phyloP scores from a whole-genome alignment of 1,284 basidiomycete genomes.

The Ceratobasidium sp. region DNA sequence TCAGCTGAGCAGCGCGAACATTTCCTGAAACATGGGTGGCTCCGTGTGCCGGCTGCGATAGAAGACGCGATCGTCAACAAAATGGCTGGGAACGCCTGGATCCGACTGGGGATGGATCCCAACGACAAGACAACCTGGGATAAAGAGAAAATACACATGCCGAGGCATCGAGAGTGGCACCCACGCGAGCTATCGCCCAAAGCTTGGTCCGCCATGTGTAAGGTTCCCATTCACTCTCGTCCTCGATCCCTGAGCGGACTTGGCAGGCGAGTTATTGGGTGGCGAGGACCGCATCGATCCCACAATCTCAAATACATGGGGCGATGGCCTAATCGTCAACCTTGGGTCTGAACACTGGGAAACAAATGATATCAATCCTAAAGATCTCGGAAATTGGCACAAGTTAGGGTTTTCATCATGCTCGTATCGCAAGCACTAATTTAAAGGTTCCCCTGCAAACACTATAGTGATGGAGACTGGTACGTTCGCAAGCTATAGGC shows the following conservation, averaged over 20 bases:
- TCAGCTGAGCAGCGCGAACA: slow-evolving; percentile 62
- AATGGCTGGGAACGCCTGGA: slow-evolving; percentile 56
- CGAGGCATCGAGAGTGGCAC: slow-evolving; percentile 60
- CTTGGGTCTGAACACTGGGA: slow-evolving; percentile 25
- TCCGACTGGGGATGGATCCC: slow-evolving; percentile 64
- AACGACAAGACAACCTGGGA: slow-evolving; percentile 66
- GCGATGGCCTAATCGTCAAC: slow-evolving; percentile 70
- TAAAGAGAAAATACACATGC: slow-evolving; percentile 68
- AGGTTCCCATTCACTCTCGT: background rate
- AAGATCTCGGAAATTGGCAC: slow-evolving; percentile 69
- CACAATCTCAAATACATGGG: slow-evolving; percentile 60
- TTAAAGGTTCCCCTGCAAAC: background rate
- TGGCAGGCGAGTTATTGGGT: slow-evolving; percentile 61
- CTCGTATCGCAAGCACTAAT: background rate
- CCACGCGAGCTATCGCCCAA: slow-evolving; percentile 56
- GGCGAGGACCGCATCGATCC: slow-evolving; percentile 67
- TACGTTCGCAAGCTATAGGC: slow-evolving; percentile 56
- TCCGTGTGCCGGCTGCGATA: slow-evolving; percentile 66
- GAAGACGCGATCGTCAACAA: slow-evolving; percentile 62
- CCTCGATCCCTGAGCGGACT: no score
- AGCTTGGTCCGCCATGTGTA: slow-evolving; percentile 67
- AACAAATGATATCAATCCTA: slow-evolving; percentile 54
- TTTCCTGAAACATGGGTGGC: slow-evolving; percentile 66
- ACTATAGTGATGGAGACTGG: slow-evolving; percentile 68
- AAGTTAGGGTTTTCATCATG: background rate